These are phyloP conservation scores for Hypholoma fasciculare DNA, from an alignment of 768 basidiomycete species.

Conservation along the genomic window DNA sequence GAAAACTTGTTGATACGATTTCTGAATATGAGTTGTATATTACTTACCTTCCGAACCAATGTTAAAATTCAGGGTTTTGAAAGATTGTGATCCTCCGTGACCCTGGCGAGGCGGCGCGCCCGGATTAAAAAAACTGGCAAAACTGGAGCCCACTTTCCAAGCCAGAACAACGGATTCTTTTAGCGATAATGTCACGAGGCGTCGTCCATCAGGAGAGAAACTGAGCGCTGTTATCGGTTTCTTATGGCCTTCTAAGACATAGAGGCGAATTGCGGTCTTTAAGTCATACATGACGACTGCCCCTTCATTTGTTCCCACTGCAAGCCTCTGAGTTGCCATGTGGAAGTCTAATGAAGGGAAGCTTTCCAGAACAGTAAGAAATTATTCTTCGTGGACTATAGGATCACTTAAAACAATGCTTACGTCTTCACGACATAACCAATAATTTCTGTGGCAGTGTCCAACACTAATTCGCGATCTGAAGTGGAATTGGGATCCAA, in stretches of 20 bases:
- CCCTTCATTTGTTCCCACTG: slow-evolving; percentile 93
- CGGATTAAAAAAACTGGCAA: slow-evolving; percentile 87
- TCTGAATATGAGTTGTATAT: not conserved
- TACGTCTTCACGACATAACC: slow-evolving; percentile 94
- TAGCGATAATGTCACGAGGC: slow-evolving; percentile 84
- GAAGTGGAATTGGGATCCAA: slow-evolving; percentile 85
- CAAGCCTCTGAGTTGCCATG: slow-evolving; percentile 80
- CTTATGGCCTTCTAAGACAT: slow-evolving; percentile 92
- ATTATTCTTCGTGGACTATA: not conserved
- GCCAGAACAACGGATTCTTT: slow-evolving; percentile 84
- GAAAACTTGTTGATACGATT: not conserved
- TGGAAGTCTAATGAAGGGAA: slow-evolving; percentile 97
- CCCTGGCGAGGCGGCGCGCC: slow-evolving; percentile 93
- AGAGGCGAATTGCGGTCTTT: slow-evolving; percentile 92
- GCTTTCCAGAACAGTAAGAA: slow-evolving; percentile 35
- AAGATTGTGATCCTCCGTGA: slow-evolving; percentile 77
- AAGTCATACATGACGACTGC: slow-evolving; percentile 96
- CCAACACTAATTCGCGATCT: slow-evolving; percentile 81
- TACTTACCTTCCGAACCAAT: slow-evolving; percentile 75
- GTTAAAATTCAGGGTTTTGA: slow-evolving; percentile 84
- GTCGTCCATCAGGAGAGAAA: slow-evolving; percentile 91
- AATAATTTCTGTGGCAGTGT: slow-evolving; percentile 92
- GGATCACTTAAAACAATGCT: slow-evolving; percentile 16
- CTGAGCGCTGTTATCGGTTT: slow-evolving; percentile 80
- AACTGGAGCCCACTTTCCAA: slow-evolving; percentile 94